Percentiles rank a stretch among this genome's conserved stretches.
Conservation (phyloP, 75 land plant genomes). For the Ceratopteris richardii region DNA sequence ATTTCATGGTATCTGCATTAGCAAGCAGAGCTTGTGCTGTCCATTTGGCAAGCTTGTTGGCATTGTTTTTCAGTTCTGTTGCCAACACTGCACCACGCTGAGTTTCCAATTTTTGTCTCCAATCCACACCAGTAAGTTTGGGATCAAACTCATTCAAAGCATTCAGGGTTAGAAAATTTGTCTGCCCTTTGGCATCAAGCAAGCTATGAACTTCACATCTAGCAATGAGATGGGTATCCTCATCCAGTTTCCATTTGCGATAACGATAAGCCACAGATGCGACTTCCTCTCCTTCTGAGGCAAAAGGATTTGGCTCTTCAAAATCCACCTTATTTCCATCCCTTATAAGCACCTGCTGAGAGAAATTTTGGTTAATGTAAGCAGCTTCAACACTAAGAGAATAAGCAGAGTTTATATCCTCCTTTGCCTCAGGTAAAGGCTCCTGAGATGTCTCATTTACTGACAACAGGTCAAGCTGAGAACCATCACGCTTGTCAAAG, state of each 20-base stretch:
- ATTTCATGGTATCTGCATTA: constrained; percentile 88
- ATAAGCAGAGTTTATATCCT: constrained; percentile 86
- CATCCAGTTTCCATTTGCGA: constrained; percentile 91
- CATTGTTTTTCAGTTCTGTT: constrained; percentile 93
- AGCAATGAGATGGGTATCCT: constrained; percentile 64
- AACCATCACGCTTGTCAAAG: constrained; percentile 90
- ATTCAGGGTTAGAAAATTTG: constrained; percentile 63
- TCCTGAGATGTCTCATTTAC: constrained; percentile 68
- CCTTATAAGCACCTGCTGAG: constrained; percentile 80
- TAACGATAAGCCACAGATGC: constrained; percentile 88
- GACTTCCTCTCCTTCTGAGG: constrained; percentile 81
- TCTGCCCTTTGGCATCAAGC: constrained; percentile 62
- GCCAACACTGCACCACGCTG: constrained; percentile 95
- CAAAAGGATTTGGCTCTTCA: constrained; percentile 90
- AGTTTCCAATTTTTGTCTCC: constrained; percentile 97
- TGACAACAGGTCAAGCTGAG: constrained; percentile 77
- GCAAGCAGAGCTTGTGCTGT: constrained; percentile 91
- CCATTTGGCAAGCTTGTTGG: constrained; percentile 98
- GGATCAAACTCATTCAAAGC: constrained; percentile 95
- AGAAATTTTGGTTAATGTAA: constrained; percentile 95
- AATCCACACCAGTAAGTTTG: constrained; percentile 87
- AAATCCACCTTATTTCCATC: constrained; percentile 81
- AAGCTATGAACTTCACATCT: constrained; percentile 91
- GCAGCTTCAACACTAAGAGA: constrained; percentile 85
- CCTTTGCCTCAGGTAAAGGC: constrained; percentile 90